Percentiles rank a stretch among this genome's conserved stretches.
phyloP scores from a whole-genome alignment of 352 stramenopile species.

The Globisporangium perplexum region DNA sequence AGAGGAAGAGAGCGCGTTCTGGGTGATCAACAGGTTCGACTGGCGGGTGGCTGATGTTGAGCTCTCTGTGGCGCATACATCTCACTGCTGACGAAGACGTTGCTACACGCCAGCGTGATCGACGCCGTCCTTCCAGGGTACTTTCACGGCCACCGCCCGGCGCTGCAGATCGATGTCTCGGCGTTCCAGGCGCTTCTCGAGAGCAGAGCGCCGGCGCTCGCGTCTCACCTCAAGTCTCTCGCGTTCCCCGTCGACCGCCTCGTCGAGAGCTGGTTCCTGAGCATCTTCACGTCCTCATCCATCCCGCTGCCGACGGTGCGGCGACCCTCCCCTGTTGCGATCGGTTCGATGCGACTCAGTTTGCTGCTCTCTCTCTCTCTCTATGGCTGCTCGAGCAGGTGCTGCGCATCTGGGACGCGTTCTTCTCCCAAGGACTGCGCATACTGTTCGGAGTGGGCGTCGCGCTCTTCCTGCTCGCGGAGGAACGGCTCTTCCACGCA shows the following conservation, averaged over 20 bases:
- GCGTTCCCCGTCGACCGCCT: conserved; percentile 47
- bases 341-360: not conserved
- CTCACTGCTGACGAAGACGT: not conserved
- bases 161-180: conserved; percentile 62
- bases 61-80: not conserved
- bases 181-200: conserved; percentile 50
- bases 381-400: conserved; percentile 25
- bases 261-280: conserved; percentile 73
- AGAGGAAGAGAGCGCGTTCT: conserved; percentile 76
- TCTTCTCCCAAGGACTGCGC: conserved; percentile 66
- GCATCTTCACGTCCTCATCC: conserved; percentile 57
- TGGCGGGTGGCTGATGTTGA: not conserved
- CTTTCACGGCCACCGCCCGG: conserved; percentile 69
- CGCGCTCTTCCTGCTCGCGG: conserved; percentile 55
- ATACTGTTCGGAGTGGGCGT: conserved; percentile 70
- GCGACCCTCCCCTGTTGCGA: not conserved
- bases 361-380: conserved; percentile 3
- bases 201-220: conserved; percentile 43
- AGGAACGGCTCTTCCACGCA: conserved; percentile 61
- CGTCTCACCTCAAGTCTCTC: conserved; percentile 41
- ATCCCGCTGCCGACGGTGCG: conserved; percentile 67
- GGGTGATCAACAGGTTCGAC: conserved; percentile 71
- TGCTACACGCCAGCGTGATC: conserved; percentile 11
- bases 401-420: conserved; percentile 73
- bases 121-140: conserved; percentile 67